Base-by-base conservation (phyloP, 768 basidiomycete genomes). In the Suillus alpinus region DNA sequence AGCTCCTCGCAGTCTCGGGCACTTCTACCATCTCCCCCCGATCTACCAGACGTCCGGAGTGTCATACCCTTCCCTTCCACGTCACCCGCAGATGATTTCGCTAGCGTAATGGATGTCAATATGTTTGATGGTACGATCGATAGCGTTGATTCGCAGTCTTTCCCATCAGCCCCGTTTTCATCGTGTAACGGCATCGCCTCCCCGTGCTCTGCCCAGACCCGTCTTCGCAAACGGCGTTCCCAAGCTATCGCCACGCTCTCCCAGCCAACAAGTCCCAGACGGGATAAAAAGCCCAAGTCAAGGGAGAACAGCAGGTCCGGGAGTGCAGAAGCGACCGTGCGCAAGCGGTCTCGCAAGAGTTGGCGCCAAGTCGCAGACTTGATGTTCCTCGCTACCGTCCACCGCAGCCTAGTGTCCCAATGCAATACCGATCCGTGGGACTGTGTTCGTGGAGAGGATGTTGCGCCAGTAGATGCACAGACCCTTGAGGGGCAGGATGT, bases 1-100 rank as follows among this genome's bases (percentile, higher is more conserved):
- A 44, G 36, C 4, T 59, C 59, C 46, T 72, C 71, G 53, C 74
- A 66, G 55, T 65, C 39, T 13, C 58, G 57, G 32, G 18, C 10
- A 14, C 36, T 53, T 52, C 46, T 61, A 12, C 46, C 65, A 32
- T 60, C 34, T 39, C 67, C 64, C 23, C 59, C 49, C 32, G 72
- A 73, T 52, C 63, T 75, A 14, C 71, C 63, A 3, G 71, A 73
- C 55, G 70, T 74, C 53, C 63, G 39, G 59, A 74, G 66, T 36
- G 69, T 70, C 47, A 71, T 78, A 47, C 76, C 77, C n/a, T 78
- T 78, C 58, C 77, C 77, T 47, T 71, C 71, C 20, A 16, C 53
- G 36, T 56, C 70, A 9, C 61, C 67, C 34, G 70, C 65, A 37
- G 66, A 68, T 61, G 52, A 39, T 20, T 23, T 26, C 23, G 49